phyloP scores from a whole-genome alignment of 2,329 filamentous ascomycete genomes.

The Byssochlamys sp. region DNA sequence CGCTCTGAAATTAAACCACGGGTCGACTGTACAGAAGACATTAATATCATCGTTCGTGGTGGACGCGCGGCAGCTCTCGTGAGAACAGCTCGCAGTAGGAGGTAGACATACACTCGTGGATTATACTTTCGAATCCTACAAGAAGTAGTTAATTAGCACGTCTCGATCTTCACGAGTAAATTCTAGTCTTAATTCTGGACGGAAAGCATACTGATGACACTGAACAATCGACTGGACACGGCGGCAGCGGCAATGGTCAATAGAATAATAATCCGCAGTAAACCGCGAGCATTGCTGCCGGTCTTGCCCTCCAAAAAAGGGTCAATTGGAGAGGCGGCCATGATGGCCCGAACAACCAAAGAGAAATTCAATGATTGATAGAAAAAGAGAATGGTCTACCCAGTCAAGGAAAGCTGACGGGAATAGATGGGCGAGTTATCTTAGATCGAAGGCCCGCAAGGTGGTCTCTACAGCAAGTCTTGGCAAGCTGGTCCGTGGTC shows the following conservation, averaged over 20 bases:
- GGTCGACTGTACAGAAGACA: conserved; percentile 63
- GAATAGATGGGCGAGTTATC: conserved; percentile 11
- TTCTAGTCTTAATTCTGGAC: conserved; percentile 3
- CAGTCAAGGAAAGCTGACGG: conserved; percentile 7
- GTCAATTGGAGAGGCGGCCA: conserved; percentile 40
- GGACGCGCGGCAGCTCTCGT: neutral
- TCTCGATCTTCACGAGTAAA: conserved; percentile 21
- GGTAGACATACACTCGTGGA: conserved; percentile 82
- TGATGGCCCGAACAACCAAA: conserved; percentile 30
- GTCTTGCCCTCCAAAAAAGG: conserved; percentile 67
- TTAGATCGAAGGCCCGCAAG: conserved; percentile 27
- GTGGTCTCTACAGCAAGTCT: conserved; percentile 34
- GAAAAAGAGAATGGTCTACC: conserved; percentile 18
- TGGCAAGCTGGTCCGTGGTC: conserved; percentile 14
- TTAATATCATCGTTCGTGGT: conserved; percentile 12
- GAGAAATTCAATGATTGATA: conserved; percentile 20
- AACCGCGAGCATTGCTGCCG: conserved; percentile 68
- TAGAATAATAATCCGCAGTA: conserved; percentile 84
- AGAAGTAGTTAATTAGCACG: conserved; percentile 7
- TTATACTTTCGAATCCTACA: conserved; percentile 92
- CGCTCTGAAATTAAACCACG: conserved; percentile 98
- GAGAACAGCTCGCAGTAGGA: conserved; percentile 4
- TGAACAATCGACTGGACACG: conserved; percentile 89
- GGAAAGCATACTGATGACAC: conserved; percentile 74
- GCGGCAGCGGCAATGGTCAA: conserved; percentile 82